Conservation (phyloP, 208 protist species). For the Wallacemonas collosoma region DNA sequence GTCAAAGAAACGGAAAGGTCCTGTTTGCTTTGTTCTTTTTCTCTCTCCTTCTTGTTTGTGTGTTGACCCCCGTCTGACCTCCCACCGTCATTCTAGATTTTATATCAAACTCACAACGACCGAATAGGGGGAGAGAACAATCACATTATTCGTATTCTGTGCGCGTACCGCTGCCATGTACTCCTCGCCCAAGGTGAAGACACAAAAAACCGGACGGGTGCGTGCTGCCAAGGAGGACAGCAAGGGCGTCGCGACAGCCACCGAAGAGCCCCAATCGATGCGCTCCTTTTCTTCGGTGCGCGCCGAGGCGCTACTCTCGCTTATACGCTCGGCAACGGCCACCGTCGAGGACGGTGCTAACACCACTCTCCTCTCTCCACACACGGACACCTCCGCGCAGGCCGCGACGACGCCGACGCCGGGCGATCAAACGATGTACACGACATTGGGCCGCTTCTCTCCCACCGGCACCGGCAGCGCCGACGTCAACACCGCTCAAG, state of each 20-base stretch:
- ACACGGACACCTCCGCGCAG: neutral
- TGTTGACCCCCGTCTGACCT: too few relatives aligned
- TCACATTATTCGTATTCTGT: neutral
- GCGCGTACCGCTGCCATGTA: too few relatives aligned
- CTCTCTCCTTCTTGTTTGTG: too few relatives aligned
- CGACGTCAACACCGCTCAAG: neutral
- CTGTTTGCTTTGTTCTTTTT: too few relatives aligned
- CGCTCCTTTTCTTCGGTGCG: slow-evolving; percentile 10
- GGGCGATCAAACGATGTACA: slow-evolving; percentile 2
- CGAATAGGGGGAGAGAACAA: neutral
- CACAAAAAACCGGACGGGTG: too few relatives aligned
- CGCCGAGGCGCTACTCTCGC: slow-evolving; percentile 3
- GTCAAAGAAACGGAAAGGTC: too few relatives aligned
- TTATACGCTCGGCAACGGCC: neutral
- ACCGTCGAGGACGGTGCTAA: neutral
- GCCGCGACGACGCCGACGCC: neutral
- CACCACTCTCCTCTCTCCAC: too few relatives aligned
- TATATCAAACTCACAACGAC: neutral
- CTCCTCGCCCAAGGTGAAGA: too few relatives aligned
- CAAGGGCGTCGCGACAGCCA: neutral
- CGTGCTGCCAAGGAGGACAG: neutral
- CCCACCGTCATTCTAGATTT: too few relatives aligned
- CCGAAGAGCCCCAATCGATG: neutral
- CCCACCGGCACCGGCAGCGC: neutral
- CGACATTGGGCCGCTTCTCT: neutral